Conservation (phyloP, 2,329 filamentous ascomycete species). For the Achaetomium macrosporum region DNA sequence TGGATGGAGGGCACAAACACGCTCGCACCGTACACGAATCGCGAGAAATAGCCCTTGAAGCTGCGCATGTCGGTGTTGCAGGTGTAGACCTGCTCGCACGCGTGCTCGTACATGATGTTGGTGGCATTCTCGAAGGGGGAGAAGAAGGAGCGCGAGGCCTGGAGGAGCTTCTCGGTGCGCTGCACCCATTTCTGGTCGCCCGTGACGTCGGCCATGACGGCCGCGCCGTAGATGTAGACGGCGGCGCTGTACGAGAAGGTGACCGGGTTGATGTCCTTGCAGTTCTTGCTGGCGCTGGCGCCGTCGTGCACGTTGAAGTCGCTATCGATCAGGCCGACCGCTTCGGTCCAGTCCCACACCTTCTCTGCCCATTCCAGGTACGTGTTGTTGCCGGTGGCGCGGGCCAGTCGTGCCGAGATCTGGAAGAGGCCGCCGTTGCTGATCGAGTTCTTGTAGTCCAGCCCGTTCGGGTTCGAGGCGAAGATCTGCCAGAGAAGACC, state of each 20-base stretch:
- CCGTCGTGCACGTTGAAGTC: conserved; percentile 58
- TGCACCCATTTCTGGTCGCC: conserved; percentile 47
- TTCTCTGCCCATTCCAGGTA: conserved; percentile 62
- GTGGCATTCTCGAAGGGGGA: conserved; percentile 45
- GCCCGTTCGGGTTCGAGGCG: conserved; percentile 63
- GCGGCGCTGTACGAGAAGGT: conserved; percentile 63
- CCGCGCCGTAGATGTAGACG: conserved; percentile 59
- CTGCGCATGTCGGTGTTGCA: conserved; percentile 61
- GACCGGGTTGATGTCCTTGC: conserved; percentile 45
- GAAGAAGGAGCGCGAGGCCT: conserved; percentile 49
- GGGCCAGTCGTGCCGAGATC: conserved; percentile 67
- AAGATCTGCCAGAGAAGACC: conserved; percentile 82
- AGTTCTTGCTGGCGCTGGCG: conserved; percentile 49
- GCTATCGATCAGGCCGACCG: conserved; percentile 51
- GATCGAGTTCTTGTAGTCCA: conserved; percentile 77
- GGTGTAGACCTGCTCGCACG: conserved; percentile 52
- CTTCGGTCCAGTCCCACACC: conserved; percentile 59
- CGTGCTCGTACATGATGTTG: conserved; percentile 58
- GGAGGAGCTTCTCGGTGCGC: conserved; percentile 47
- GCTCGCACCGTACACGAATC: conserved; percentile 57
- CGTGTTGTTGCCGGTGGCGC: conserved; percentile 60
- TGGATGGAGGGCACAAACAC: conserved; percentile 51
- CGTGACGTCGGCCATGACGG: conserved; percentile 58
- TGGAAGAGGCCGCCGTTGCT: conserved; percentile 82
- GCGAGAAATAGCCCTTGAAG: conserved; percentile 63